Conservation (phyloP, 1,139 yeast genomes). For the Debaryomyces psychrophilus region DNA sequence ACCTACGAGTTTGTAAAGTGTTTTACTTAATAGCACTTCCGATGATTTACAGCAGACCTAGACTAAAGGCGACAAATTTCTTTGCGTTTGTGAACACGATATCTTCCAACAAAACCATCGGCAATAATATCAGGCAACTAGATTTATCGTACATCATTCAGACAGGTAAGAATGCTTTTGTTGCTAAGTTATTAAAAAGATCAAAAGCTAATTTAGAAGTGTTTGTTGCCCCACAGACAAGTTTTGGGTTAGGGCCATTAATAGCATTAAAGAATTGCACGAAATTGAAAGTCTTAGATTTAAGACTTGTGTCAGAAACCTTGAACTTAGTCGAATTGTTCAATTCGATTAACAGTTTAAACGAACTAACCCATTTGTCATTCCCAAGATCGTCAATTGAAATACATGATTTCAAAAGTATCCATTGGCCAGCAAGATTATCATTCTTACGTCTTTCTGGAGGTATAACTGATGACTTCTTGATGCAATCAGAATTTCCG, state of each 20-base stretch:
- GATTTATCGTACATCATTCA: conserved; percentile 83
- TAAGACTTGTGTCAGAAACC: conserved; percentile 90
- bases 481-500: conserved; percentile 70
- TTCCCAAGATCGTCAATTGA: conserved; percentile 89
- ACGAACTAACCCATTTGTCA: conserved; percentile 68
- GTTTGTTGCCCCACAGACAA: conserved; percentile 91
- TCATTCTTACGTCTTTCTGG: conserved; percentile 80
- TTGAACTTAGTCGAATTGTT: conserved; percentile 81
- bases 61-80: conserved; percentile 67
- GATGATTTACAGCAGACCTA: conserved; percentile 64
- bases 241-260: conserved; percentile 89
- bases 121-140: conserved; percentile 52
- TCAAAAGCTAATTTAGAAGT: conserved; percentile 64
- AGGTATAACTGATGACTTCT: conserved; percentile 81
- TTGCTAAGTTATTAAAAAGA: conserved; percentile 77
- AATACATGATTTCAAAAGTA: conserved; percentile 58
- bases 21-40: conserved; percentile 66
- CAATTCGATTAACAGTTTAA: conserved; percentile 66
- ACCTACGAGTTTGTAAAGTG: conserved; percentile 60
- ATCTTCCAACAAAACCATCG: conserved; percentile 44
- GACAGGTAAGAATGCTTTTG: conserved; percentile 90
- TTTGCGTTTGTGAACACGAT: conserved; percentile 72
- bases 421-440: conserved; percentile 78
- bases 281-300: conserved; percentile 65
- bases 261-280: conserved; percentile 74